Conservation (phyloP, 306 rosid genomes). For the Cyclanthera cordifolia region DNA sequence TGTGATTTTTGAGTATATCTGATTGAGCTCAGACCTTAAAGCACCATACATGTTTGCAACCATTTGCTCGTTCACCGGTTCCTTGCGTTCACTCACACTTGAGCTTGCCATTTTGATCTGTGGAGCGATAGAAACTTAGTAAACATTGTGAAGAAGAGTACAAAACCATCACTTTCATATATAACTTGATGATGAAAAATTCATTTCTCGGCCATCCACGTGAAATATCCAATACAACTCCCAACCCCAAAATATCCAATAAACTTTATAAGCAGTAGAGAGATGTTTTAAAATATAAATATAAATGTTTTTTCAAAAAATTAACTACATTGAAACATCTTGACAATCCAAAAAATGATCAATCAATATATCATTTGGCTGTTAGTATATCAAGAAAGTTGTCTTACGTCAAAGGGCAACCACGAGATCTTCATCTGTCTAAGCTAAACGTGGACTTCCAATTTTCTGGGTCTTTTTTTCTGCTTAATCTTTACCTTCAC, state of each 20-base stretch:
- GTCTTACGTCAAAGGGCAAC: neutral
- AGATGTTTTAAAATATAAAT: no score
- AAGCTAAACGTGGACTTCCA: constrained; percentile 12
- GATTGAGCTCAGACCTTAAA: constrained; percentile 86
- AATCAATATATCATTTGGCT: no score
- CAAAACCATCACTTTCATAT: no score
- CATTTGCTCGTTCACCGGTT: constrained; percentile 74
- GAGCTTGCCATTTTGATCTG: constrained; percentile 52
- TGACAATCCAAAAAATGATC: no score
- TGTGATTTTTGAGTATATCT: constrained; percentile 81
- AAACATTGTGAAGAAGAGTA: no score
- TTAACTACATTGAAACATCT: no score
- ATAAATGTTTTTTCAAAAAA: no score
- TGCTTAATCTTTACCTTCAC: constrained; percentile 72
- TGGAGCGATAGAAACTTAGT: neutral
- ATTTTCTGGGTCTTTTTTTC: constrained; percentile 26
- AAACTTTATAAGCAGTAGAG: no score
- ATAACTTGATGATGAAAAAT: no score
- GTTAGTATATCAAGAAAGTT: neutral
- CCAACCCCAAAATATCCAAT: no score
- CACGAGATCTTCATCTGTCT: constrained; percentile 1
- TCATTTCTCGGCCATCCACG: no score
- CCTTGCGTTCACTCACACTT: constrained; percentile 47
- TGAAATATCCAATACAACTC: neutral
- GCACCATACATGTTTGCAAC: constrained; percentile 70